These are phyloP conservation scores for Yamadazyma olivae DNA, from an alignment of 805 yeast genomes.

Conservation along the genomic window DNA sequence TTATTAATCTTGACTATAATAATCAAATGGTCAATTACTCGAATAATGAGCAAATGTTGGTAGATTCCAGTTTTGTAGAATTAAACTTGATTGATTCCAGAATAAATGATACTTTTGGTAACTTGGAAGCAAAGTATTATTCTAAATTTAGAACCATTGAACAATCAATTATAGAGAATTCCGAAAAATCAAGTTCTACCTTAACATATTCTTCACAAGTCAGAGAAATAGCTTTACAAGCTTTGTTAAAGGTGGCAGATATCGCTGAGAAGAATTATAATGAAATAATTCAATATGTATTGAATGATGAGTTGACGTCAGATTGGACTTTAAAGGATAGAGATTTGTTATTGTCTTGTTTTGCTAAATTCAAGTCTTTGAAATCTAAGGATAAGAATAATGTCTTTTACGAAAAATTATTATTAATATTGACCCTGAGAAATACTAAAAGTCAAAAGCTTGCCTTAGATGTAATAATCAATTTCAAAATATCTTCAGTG, in stretches of 20 bases:
- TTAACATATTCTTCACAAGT: slow-evolving; percentile 41
- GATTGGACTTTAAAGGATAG: slow-evolving; percentile 52
- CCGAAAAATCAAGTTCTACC: slow-evolving; percentile 34
- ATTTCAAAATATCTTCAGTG: slow-evolving; percentile 56
- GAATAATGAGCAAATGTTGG: background rate
- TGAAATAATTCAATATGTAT: slow-evolving; percentile 56
- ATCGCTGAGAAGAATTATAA: slow-evolving; percentile 65
- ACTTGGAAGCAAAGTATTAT: slow-evolving; percentile 19
- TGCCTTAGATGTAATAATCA: slow-evolving; percentile 67
- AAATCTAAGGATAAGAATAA: slow-evolving; percentile 50
- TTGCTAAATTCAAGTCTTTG: slow-evolving; percentile 64
- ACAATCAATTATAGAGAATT: slow-evolving; percentile 35
- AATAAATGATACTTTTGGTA: slow-evolving; percentile 38
- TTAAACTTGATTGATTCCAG: slow-evolving; percentile 39
- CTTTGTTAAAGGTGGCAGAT: slow-evolving; percentile 55
- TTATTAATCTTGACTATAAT: slow-evolving; percentile 27
- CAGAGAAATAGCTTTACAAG: slow-evolving; percentile 56
- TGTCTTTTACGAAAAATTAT: slow-evolving; percentile 50
- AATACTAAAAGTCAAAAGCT: slow-evolving; percentile 61
- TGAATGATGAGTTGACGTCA: slow-evolving; percentile 24
- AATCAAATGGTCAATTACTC: slow-evolving; percentile 9
- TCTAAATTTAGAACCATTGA: slow-evolving; percentile 28
- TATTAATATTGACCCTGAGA: slow-evolving; percentile 60
- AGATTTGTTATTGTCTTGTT: slow-evolving; percentile 55
- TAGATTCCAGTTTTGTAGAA: background rate